Evolutionary conservation across 192 early-diverging fungal species (phyloP), one percentile per base, ranked within the genome.

Genomic region (Coemansia sp.): DNA sequence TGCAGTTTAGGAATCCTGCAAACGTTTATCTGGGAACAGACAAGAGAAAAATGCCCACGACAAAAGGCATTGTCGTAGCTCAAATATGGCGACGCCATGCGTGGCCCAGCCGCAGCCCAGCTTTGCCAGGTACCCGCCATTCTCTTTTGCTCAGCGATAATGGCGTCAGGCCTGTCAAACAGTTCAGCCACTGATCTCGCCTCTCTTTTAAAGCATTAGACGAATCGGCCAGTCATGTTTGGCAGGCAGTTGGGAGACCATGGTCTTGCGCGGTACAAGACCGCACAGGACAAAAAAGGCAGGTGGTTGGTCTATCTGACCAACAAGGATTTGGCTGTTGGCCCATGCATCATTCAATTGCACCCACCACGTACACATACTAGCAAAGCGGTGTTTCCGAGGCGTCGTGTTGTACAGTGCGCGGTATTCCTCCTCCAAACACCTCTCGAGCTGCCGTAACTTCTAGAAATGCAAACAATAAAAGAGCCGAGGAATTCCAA

Each of bases 401-500:
- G 3, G 41, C 41, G 31, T 35, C 31, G 31, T 35, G 31, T 8
- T 35, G 31, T 35, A 35, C 31, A 35, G 31, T 35, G 31, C 16
- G 14, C 41, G 14, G 16, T 45, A 45, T 45, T 45, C 41, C 41
- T 41, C 39, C 39, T 45, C 41, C 41, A 45, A 45, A 45, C 41
- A 5, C 41, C 41, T 45, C 41, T 45, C 41, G 16, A n/a, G 16
- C 41, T 4, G 41, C 41, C 41, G 41, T 45, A 45, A 45, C 11
- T 10, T 45, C 41, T 45, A 45, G 41, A 55, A 55, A 55, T 35
- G 53, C 53, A 55, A 55, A 19, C 19, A 26, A 55, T 8, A 26
- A 17, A 25, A n/a, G 23, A 55, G 53, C 29, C 51, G 53, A 55
- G 29, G 53, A 55, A 55, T 55, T 45, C 41, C 41, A n/a, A 45